Conservation (phyloP, 1,284 basidiomycete species). For the Tilletiopsis washingtonensis region DNA sequence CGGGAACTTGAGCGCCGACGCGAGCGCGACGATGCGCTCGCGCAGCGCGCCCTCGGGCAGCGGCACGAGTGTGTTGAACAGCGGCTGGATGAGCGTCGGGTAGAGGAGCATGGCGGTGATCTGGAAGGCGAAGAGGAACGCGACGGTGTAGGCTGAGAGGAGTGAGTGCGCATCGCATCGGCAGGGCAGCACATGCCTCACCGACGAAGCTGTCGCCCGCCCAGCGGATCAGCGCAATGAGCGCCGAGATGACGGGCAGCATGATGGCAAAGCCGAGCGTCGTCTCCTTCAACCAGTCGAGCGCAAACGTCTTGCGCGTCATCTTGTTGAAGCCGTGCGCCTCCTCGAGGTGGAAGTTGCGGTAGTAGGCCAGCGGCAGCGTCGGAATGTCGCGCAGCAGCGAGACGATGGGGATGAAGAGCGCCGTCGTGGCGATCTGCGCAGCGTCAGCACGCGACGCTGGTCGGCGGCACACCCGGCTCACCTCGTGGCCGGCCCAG, state of each 20-base stretch:
- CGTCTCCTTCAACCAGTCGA: conserved; percentile 74
- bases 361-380: conserved; percentile 64
- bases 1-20: conserved; percentile 68
- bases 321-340: conserved; percentile 96
- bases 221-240: conserved; percentile 85
- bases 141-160: conserved; percentile 27
- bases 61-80: conserved; percentile 94
- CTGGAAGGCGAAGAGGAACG: conserved; percentile 58
- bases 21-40: conserved; percentile 37
- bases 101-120: conserved; percentile 52
- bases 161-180: not conserved
- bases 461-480: not conserved
- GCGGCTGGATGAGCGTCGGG: conserved; percentile 74
- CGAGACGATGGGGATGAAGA: conserved; percentile 11
- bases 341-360: conserved; percentile 88
- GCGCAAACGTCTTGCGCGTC: conserved; percentile 58
- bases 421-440: conserved; percentile 4
- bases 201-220: conserved; percentile 57
- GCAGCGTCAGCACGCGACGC: not conserved
- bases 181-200: not conserved
- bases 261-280: conserved; percentile 67
- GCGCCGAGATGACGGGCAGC: conserved; percentile 73
- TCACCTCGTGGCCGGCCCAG: conserved; percentile 17
- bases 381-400: conserved; percentile 53
- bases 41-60: conserved; percentile 51